These are phyloP conservation scores for Harrya chromipes DNA, from an alignment of 768 basidiomycete genomes.

Conservation along the genomic window DNA sequence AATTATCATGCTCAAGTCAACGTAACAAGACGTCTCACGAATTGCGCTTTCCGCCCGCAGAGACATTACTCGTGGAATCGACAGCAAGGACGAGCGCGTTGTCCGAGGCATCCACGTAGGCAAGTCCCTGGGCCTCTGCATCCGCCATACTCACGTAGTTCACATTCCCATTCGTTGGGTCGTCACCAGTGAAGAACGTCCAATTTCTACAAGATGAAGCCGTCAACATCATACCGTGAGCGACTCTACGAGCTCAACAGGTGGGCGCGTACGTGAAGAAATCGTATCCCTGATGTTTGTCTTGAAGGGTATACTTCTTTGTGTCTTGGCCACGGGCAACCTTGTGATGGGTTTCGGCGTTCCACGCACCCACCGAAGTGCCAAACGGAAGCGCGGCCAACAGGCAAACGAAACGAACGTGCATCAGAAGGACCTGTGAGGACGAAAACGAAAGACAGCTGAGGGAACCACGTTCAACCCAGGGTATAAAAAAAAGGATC, in stretches of 20 bases:
- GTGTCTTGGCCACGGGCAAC: neutral
- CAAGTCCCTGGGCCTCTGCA: constrained; percentile 51
- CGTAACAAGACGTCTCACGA: constrained; percentile 34
- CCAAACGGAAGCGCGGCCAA: constrained; percentile 28
- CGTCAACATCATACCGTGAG: neutral
- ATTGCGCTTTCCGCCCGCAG: constrained; percentile 49
- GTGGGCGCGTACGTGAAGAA: constrained; percentile 51
- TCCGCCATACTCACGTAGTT: constrained; percentile 48
- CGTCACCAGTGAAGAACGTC: constrained; percentile 55
- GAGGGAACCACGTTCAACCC: neutral
- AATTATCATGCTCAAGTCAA: neutral
- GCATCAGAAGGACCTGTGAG: constrained; percentile 16
- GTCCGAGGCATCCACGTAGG: constrained; percentile 50
- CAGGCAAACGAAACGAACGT: constrained; percentile 20
- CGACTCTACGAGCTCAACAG: neutral
- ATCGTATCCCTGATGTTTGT: constrained; percentile 40
- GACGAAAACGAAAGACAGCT: neutral
- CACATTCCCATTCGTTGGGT: constrained; percentile 73
- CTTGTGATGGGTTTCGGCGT: neutral
- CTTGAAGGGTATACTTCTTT: constrained; percentile 32
- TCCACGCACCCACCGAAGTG: constrained; percentile 28
- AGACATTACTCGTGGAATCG: constrained; percentile 48
- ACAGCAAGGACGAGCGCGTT: constrained; percentile 58
- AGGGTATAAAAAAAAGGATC: no score
- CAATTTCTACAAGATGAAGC: constrained; percentile 43